These are phyloP conservation scores for Candida endomychidarum DNA, from an alignment of 805 yeast genomes.

Conservation along the genomic window DNA sequence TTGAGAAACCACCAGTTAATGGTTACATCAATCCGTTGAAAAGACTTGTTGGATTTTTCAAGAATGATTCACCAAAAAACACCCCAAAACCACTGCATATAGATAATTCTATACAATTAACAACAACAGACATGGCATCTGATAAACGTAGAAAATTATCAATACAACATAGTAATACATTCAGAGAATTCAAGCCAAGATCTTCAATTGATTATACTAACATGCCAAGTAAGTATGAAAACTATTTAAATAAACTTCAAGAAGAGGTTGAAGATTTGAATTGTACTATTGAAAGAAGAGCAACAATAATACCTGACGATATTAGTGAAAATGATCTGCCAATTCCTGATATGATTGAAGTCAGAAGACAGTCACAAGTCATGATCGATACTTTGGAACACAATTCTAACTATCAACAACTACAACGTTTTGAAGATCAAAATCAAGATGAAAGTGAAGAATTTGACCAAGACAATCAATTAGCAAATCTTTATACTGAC, in stretches of 20 bases:
- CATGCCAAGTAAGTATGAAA: constrained; percentile 13
- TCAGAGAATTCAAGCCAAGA: constrained; percentile 24
- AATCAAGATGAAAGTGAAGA: constrained; percentile 27
- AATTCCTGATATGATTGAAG: constrained; percentile 15
- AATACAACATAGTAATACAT: constrained; percentile 15
- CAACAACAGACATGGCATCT: constrained; percentile 14
- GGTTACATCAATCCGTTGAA: constrained; percentile 2
- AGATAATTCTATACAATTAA: neutral
- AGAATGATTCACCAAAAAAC: neutral
- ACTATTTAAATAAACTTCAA: constrained; percentile 10
- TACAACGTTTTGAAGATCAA: constrained; percentile 12
- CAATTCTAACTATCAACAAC: neutral
- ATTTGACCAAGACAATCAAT: constrained; percentile 8
- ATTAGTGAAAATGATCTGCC: constrained; percentile 14
- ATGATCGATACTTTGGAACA: constrained; percentile 6
- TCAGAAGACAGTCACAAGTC: constrained; percentile 13
- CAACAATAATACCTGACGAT: constrained; percentile 11
- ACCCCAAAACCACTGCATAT: neutral
- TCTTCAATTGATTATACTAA: constrained; percentile 17
- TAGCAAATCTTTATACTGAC: constrained; percentile 36
- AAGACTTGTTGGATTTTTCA: constrained; percentile 1
- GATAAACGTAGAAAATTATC: constrained; percentile 30
- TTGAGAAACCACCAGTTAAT: constrained; percentile 1
- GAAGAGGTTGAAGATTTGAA: constrained; percentile 22
- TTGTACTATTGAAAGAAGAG: constrained; percentile 26